Evolutionary conservation across 1,284 basidiomycete species (phyloP), one percentile per base, ranked within the genome.

Genomic region (Sanguinoderma infundibulare): DNA sequence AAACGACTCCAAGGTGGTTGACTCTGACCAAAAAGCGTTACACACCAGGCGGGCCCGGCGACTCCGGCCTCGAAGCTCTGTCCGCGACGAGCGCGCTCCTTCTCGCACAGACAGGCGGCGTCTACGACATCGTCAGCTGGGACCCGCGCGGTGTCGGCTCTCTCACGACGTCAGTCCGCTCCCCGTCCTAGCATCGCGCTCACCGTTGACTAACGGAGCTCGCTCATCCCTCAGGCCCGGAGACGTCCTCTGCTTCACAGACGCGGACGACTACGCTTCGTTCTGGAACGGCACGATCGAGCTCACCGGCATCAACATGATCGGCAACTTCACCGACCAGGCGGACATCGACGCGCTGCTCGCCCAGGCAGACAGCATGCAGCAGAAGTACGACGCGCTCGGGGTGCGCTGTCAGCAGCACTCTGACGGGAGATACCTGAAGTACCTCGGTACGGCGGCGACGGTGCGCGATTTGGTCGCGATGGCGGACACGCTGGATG

Each of bases 391-490:
- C 39, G 28, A n/a, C 12, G 65, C 59, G 39, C 42, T 66, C 22
- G 60, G 38, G 2, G 4, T 46, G 30, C 47, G 60, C 7, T 65
- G 64, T 47, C 24, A 52, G 26, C 14, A 32, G 14, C 32, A 44
- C 3, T 46, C 50, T 5, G 36, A 24, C 20, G 62, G 57, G 0
- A 50, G 55, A 24, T 60, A 46, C 36, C 52, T 64, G 5, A 51
- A 54, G 36, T 68, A 68, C 40, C 52, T 68, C 10, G 67, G 67
- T 5, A 66, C 62, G 12, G 62, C 67, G 1, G 67, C 67, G 3
- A 65, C 59, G 6, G 60, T 46, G 9, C 60, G 67, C 40, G 67
- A 68, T 36, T 12, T 68, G 51, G 58, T 66, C 20, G 63, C 63
- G 5, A 24, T 69, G 9, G 63, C 60, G 26, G 66, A 67, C 26